Evolutionary conservation across 805 yeast species (phyloP), one percentile per base, ranked within the genome.

Genomic region (Yamadazyma sp.): DNA sequence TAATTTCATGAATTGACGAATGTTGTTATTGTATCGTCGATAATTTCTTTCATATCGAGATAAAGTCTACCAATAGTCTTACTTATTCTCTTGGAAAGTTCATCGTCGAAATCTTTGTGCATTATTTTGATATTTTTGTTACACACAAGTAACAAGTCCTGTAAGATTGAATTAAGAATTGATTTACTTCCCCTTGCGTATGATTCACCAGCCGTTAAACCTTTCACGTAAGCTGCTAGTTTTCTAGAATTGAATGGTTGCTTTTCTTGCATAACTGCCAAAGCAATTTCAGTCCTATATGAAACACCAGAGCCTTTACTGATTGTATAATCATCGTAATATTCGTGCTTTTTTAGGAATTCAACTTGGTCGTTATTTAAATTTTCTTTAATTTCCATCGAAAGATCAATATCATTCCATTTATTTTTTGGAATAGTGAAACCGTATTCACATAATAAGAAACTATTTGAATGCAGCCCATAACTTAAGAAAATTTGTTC

Each of bases 401-500:
- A 58, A 4, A 89, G 52, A 51, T 89, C 94, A 2, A 88, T 53
- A 43, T 64, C 78, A 47, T 86, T 80, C 87, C 89, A 84, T 14
- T 55, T 59, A 52, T 87, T 86, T 1, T 55, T 50, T 0, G 55
- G 52, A 1, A 84, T 56, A 23, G 70, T 68, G 63, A 91, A 91
- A 1, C 97, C 98, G 52, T 91, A 91, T 56, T 91, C 98, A 49
- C 84, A 78, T 7, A 87, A 62, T 22, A 91, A 59, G 45, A 86
- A 86, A 32, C 79, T 87, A 54, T 91, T 88, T 7, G 84, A 78
- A 56, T 91, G 97, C 1, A 96, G 80, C 1, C 98, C 98, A 54
- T 91, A 91, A 33, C 82, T 76, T 45, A 91, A 70, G 47, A 65
- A 76, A 2, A 91, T 46, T 53, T 89, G 94, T 11, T 79, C 79